A percentile compares a stretch with the other conserved stretches of the same genome.
Evolutionary conservation across 2,329 filamentous ascomycete species (phyloP).

Genomic region (Ceratocystis lukuohia): DNA sequence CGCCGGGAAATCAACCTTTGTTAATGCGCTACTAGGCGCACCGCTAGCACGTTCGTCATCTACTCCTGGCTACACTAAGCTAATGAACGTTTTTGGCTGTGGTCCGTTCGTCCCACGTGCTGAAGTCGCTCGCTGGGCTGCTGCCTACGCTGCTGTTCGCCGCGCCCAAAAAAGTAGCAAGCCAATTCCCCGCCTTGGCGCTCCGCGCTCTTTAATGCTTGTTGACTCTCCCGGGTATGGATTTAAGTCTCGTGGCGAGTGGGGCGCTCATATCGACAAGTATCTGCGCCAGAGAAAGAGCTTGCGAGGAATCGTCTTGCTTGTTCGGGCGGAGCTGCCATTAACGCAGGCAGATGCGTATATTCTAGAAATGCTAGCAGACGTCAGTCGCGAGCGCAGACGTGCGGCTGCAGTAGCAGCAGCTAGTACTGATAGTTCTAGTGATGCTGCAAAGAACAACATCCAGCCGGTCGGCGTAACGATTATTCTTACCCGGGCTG

Average conservation of each 20-base stretch:
- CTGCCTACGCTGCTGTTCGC: background rate
- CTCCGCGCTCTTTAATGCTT: constrained; percentile 35
- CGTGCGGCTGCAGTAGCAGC: background rate
- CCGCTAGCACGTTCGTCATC: constrained; percentile 37
- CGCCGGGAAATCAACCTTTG: constrained; percentile 76
- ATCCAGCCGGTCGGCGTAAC: constrained; percentile 26
- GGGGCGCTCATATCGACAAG: constrained; percentile 40
- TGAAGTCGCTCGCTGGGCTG: constrained; percentile 9
- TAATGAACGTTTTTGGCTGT: constrained; percentile 44
- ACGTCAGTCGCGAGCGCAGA: constrained; percentile 28
- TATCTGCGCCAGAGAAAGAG: constrained; percentile 36
- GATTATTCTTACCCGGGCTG: constrained; percentile 44
- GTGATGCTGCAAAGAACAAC: background rate
- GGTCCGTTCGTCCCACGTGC: constrained; percentile 28
- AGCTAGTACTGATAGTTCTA: background rate
- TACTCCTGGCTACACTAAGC: constrained; percentile 39
- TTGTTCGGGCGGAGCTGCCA: constrained; percentile 41
- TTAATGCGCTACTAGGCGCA: constrained; percentile 60
- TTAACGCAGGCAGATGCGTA: constrained; percentile 36
- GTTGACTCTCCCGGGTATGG: constrained; percentile 42
- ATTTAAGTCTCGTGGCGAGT: constrained; percentile 33
- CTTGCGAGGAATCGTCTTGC: constrained; percentile 39
- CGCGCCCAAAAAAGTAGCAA: constrained; percentile 8
- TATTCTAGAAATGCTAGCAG: constrained; percentile 35
- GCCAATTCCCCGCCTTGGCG: constrained; percentile 22